Evolutionary conservation across 1,284 basidiomycete genomes (phyloP).

Genomic region (Leccinum insigne): DNA sequence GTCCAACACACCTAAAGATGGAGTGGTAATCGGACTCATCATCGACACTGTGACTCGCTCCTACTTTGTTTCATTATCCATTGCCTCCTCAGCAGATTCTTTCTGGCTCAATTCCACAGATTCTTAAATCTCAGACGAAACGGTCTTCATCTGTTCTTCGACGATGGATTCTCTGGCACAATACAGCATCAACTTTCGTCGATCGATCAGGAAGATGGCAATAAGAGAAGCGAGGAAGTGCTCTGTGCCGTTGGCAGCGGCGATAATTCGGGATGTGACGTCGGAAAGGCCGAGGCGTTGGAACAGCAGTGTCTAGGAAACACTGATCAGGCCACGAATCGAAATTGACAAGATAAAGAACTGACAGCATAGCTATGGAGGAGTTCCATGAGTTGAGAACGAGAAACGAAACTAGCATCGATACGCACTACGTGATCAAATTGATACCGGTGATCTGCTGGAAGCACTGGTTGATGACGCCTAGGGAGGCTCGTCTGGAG

Average conservation of each 20-base stretch:
- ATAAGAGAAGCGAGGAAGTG: slow-evolving; percentile 8
- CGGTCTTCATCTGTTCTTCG: too few species aligned
- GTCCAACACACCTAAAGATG: too few species aligned
- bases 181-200: slow-evolving; percentile 38
- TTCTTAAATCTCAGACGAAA: too few species aligned
- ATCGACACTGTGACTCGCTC: too few species aligned
- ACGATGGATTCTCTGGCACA: too few species aligned
- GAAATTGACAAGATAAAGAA: slow-evolving; percentile 7
- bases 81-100: too few species aligned
- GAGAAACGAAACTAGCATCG: not conserved
- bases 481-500: slow-evolving; percentile 59
- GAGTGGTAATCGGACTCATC: too few species aligned
- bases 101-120: too few species aligned
- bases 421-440: slow-evolving; percentile 59
- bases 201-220: slow-evolving; percentile 35
- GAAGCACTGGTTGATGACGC: slow-evolving; percentile 65
- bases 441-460: slow-evolving; percentile 67
- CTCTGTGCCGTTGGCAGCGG: not conserved
- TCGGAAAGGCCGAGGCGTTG: slow-evolving; percentile 60
- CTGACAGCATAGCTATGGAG: slow-evolving; percentile 35
- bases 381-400: not conserved
- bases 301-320: slow-evolving; percentile 52
- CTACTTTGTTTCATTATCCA: too few species aligned
- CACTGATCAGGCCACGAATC: not conserved
- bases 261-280: slow-evolving; percentile 49